These are phyloP conservation scores for Ophiostoma quercus DNA, from an alignment of 2,329 filamentous ascomycete genomes.

Conservation along the genomic window DNA sequence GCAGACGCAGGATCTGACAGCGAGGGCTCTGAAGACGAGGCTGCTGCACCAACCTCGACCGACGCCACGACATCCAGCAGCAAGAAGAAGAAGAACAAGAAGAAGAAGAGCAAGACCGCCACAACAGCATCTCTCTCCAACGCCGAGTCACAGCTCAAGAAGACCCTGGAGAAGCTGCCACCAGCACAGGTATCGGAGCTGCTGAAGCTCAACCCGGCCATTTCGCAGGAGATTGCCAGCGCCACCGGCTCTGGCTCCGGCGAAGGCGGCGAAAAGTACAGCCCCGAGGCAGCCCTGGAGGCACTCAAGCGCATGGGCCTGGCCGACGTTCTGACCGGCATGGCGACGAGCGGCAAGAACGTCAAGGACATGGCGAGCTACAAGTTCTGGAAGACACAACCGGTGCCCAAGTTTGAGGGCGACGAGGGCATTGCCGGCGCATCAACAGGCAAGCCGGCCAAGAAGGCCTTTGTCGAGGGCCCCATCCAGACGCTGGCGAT, in stretches of 20 bases:
- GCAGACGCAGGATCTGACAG: conserved; percentile 43
- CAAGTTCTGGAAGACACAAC: conserved; percentile 98
- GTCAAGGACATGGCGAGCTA: conserved; percentile 94
- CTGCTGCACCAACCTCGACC: conserved; percentile 13
- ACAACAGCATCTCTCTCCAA: conserved; percentile 34
- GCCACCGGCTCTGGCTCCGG: conserved; percentile 24
- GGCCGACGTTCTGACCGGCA: conserved; percentile 67
- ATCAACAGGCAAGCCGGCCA: conserved; percentile 41
- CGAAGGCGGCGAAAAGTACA: conserved; percentile 27
- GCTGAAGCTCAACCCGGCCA: conserved; percentile 65
- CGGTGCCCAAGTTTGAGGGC: conserved; percentile 77
- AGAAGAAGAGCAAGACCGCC: conserved; percentile 52
- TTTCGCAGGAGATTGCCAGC: conserved; percentile 53
- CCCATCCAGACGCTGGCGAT: conserved; percentile 76
- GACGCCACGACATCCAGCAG: conserved; percentile 33
- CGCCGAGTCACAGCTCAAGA: conserved; percentile 41
- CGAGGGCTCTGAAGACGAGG: conserved; percentile 39
- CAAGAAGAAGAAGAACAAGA: conserved; percentile 64
- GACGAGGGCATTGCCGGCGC: conserved; percentile 21
- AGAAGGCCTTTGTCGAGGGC: conserved; percentile 58
- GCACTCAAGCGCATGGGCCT: conserved; percentile 59
- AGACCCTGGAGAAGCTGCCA: conserved; percentile 50
- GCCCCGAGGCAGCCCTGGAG: conserved; percentile 42
- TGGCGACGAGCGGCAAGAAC: conserved; percentile 77
- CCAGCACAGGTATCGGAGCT: conserved; percentile 59